Evolutionary conservation across 2,329 filamentous ascomycete species (phyloP), one percentile per base, ranked within the genome.

Genomic region (Bipolaris sorokiniana): DNA sequence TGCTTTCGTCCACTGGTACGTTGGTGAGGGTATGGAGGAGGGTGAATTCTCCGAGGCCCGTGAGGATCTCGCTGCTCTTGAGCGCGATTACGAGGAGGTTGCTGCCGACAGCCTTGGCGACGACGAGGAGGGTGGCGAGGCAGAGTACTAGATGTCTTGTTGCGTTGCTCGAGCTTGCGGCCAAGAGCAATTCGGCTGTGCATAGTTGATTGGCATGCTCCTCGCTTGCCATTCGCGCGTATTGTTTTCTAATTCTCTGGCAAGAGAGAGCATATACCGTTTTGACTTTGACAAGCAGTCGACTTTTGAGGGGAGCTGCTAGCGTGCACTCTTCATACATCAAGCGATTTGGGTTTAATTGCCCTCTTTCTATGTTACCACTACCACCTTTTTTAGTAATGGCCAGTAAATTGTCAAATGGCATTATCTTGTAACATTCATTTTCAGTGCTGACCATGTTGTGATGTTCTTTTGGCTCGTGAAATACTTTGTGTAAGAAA

Each of bases 21-120:
- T 99, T 77, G 95, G 95, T 84, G 95, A 98, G 86, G 95, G 95
- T 88, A 99, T 99, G 95, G 95, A 99, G 86, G 95, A 99, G 82
- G 95, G 95, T 81, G 95, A 99, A 83, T 99, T 99, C 88, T 96
- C 92, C 56, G 95, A 99, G 86, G 95, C 95, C 66, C 93, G 95
- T 80, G 95, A 99, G 84, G 95, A 99, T 83, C 84, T 99, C 79
- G 95, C 95, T 79, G 95, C 95, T 71, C 87, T 99, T 64, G 95
- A 99, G 88, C 90, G 93, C 71, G 94, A 99, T 79, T 99, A 99
- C 83, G 94, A 63, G 83, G 95, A 99, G 83, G 95, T 98, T 76
- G 94, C 92, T 66, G 91, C 92, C 74, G 94, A 98, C 82, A 96
- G 92, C 63, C 82, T 96, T 72, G 93, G 93, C 77, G 90, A 88